Conservation (phyloP, 2,329 filamentous ascomycete species). For the Aspergillus jensenii region DNA sequence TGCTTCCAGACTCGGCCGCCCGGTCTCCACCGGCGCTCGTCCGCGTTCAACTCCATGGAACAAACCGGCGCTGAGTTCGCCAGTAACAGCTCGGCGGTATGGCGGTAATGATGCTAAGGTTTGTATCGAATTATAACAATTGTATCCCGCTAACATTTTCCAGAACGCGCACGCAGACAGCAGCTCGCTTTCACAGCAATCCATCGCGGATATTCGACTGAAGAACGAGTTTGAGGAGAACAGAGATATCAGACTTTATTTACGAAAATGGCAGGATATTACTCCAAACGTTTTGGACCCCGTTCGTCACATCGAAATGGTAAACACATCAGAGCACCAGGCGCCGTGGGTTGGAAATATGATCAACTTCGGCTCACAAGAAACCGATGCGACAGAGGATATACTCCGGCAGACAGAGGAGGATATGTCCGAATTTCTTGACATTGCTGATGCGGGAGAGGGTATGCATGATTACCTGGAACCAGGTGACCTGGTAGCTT, state of each 20-base stretch:
- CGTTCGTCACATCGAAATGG: constrained; percentile 22
- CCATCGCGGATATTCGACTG: constrained; percentile 28
- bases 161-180: not conserved
- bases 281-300: constrained; percentile 33
- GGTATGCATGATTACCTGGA: constrained; percentile 32
- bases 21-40: constrained; percentile 2
- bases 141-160: not conserved
- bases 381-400: constrained; percentile 27
- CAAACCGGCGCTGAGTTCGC: not conserved
- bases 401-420: constrained; percentile 23
- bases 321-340: constrained; percentile 10
- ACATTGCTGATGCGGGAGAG: constrained; percentile 31
- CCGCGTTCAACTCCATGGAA: not conserved
- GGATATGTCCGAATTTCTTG: constrained; percentile 26
- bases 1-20: not conserved
- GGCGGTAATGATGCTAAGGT: constrained; percentile 6
- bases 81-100: not conserved
- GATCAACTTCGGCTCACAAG: constrained; percentile 33
- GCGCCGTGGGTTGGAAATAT: constrained; percentile 31
- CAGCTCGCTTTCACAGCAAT: constrained; percentile 11
- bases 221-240: constrained; percentile 36
- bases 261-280: constrained; percentile 40
- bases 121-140: not conserved
- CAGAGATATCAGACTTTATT: constrained; percentile 42
- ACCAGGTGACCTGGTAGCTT: constrained; percentile 42